Evolutionary conservation across 1,284 basidiomycete genomes (phyloP), one percentile per base, ranked within the genome.

Genomic region (Ustilago nuda): DNA sequence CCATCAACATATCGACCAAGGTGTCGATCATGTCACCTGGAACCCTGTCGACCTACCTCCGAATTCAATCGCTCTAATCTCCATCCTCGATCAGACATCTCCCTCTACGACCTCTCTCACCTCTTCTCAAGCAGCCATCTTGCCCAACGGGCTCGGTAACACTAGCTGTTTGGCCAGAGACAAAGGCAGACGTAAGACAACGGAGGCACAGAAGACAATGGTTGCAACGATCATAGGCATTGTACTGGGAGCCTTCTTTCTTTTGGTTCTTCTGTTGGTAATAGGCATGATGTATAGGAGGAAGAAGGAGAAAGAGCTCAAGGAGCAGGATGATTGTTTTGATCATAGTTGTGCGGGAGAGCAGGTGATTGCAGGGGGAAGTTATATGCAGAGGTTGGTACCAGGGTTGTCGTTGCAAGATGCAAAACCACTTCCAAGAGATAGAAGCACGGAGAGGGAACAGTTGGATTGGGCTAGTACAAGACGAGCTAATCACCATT

Each of bases 331-430:
- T 32, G 65, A 72, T 27, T 59, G 58, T 39, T 35, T 68, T 23
- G 66, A 68, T 33, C 69, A 76, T 17, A 33, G 35, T 8, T 61
- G 55, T 36, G 32, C 48, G 4, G 23, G 13, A 0, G 43, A 32
- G 2, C 41, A 37, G 3, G 27, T 62, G 0, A 64, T 65, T 0
- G 65, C 73, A 0, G 74, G 74, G 2, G 66, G 66, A 5, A 56
- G 54, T 19, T 76, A 76, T 51, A 76, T 76, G 74, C 56, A 66
- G 3, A 57, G 54, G 2, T 51, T 76, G 13, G 74, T 76, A 6
- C 74, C 74, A 23, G 74, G 74, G 7, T 37, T 76, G 36, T 63
- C 69, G 15, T 13, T 72, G 46, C 46, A 68, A 19, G 68, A 64
- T 6, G 65, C 73, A 2, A 41, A 45, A 50, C 73, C 73, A 1